Conservation (phyloP, 257 asterid species). For the Capsicum pubescens region DNA sequence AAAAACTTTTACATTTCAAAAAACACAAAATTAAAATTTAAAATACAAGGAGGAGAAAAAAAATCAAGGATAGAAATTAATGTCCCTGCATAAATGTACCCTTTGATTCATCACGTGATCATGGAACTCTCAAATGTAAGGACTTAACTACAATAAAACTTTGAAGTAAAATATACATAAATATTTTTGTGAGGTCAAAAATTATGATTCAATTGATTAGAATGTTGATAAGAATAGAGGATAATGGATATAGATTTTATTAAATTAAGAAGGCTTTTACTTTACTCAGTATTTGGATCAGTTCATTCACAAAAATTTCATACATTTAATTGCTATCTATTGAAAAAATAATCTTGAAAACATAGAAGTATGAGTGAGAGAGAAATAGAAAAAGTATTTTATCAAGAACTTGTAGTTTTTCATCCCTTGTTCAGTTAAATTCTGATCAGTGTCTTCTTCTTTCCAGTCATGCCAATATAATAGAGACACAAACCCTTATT, state of each 20-base stretch:
- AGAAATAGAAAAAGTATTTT: constrained; percentile 8
- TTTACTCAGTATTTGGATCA: neutral
- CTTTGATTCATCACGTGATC: neutral
- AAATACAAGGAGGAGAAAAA: neutral
- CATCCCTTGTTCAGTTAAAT: neutral
- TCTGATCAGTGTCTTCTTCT: neutral
- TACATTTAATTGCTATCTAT: neutral
- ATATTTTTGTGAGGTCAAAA: neutral
- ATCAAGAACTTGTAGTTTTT: constrained; percentile 6
- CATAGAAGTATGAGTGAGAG: neutral
- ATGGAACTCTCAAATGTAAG: neutral
- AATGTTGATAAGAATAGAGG: neutral
- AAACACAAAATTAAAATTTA: neutral
- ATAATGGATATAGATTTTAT: neutral
- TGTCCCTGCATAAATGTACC: neutral
- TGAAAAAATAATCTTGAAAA: neutral
- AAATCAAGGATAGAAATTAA: neutral
- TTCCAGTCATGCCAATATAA: neutral
- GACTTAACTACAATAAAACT: neutral
- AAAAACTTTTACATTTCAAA: neutral
- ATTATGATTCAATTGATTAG: neutral
- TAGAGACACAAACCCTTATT: neutral
- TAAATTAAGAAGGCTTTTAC: neutral
- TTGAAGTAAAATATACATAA: neutral
- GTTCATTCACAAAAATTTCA: neutral